Conservation (phyloP, 768 basidiomycete genomes). For the Rhodocollybia butyracea region DNA sequence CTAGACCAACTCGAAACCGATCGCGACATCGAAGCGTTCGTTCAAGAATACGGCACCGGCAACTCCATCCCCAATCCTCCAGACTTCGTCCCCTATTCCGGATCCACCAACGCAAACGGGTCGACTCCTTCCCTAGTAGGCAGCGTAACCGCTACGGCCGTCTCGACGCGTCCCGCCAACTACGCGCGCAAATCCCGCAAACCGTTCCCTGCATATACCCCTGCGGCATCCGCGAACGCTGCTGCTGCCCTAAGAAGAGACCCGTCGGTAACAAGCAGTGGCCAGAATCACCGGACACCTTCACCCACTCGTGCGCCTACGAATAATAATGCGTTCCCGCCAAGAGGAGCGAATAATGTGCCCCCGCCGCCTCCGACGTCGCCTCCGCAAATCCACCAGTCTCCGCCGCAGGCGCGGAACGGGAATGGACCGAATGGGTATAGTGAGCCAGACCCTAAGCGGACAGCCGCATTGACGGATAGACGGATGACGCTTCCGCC, state of each 20-base stretch:
- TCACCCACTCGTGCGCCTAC: neutral
- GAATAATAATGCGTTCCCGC: neutral
- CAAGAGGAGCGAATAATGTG: neutral
- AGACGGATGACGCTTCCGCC: neutral
- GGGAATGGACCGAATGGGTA: neutral
- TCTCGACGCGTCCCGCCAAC: slow-evolving; percentile 49
- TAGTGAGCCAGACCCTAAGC: neutral
- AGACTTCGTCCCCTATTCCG: slow-evolving; percentile 5
- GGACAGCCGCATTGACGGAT: slow-evolving; percentile 22
- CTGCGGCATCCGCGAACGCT: neutral
- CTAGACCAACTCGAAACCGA: slow-evolving; percentile 89
- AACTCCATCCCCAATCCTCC: slow-evolving; percentile 86
- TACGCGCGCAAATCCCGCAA: slow-evolving; percentile 28
- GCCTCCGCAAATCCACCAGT: too few species aligned
- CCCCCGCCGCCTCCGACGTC: neutral
- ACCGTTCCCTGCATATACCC: neutral
- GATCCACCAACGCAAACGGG: neutral
- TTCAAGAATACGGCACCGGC: slow-evolving; percentile 86
- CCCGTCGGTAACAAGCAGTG: too few species aligned
- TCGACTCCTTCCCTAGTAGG: neutral
- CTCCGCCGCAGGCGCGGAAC: neutral
- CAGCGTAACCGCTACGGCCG: neutral
- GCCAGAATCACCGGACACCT: neutral
- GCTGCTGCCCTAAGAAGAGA: too few species aligned
- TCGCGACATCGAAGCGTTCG: slow-evolving; percentile 86